phyloP scores from a whole-genome alignment of 176 grass and related monocot species.

The Pontederia crassipes region DNA sequence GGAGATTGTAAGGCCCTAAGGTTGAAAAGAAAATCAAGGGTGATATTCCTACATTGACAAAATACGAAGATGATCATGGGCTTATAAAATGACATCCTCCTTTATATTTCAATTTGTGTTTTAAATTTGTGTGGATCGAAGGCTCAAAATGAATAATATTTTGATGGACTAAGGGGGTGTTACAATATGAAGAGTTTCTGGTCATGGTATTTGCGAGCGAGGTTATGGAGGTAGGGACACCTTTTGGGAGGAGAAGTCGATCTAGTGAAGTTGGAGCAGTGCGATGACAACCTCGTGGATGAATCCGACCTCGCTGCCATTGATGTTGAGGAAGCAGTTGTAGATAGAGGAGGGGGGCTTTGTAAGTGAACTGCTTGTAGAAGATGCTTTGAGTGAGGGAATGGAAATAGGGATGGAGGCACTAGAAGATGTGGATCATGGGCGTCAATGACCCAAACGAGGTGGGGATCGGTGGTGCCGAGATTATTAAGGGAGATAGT shows the following conservation, averaged over 20 bases:
- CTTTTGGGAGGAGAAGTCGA: slow-evolving; percentile 77
- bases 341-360: slow-evolving; percentile 80
- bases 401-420: slow-evolving; percentile 77
- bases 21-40: too few relatives aligned
- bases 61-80: too few relatives aligned
- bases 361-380: slow-evolving; percentile 89
- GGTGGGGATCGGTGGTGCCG: slow-evolving; percentile 38
- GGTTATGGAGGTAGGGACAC: slow-evolving; percentile 74
- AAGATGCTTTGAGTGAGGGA: slow-evolving; percentile 83
- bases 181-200: slow-evolving; percentile 41
- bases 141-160: too few relatives aligned
- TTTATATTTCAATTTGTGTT: too few relatives aligned
- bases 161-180: too few relatives aligned
- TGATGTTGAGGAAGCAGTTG: slow-evolving; percentile 54
- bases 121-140: too few relatives aligned
- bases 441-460: slow-evolving; percentile 53
- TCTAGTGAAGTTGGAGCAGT: slow-evolving; percentile 77
- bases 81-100: too few relatives aligned
- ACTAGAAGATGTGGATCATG: slow-evolving; percentile 78
- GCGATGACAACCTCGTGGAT: slow-evolving; percentile 66
- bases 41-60: too few relatives aligned
- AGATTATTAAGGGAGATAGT: slow-evolving; percentile 47
- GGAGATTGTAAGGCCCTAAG: too few relatives aligned
- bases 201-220: slow-evolving; percentile 58
- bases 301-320: slow-evolving; percentile 58